Evolutionary conservation across 2,329 filamentous ascomycete genomes (phyloP), one percentile per base, ranked within the genome.

Genomic region (Penicillium sp.): DNA sequence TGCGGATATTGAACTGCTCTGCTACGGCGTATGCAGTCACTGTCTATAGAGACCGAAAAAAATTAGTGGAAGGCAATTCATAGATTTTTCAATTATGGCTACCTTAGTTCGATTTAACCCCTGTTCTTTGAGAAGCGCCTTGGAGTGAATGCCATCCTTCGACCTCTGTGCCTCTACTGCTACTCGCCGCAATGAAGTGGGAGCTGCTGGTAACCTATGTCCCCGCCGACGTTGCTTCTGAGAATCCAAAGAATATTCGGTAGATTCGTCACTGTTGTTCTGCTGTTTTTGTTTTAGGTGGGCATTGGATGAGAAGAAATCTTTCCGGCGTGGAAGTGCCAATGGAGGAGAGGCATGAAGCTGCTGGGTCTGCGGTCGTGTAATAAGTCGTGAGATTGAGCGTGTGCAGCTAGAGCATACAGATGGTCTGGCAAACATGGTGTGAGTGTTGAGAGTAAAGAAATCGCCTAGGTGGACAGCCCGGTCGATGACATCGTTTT

Each of bases 111-210:
- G 69, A 49, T 70, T 55, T 41, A 71, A 56, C 19, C 69, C 70
- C 48, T 71, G 67, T 58, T 74, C 71, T 47, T 62, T 64, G 11
- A 72, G 63, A 46, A 69, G 65, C 41, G 77, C 73, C 63, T 78
- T 79, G 47, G 72, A 64, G 58, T 85, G 74, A 60, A 83, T 76
- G 1, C 77, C 77, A 63, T 79, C 78, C 61, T 76, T 79, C 55
- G 77, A 83, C 61, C 75, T 77, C 74, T 96, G 91, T 16, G 92
- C 91, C 65, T 94, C 91, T 16, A 91, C 88, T 30, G 92, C 91
- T 11, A 96, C 91, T 55, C 91, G 84, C 51, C 93, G 85, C 30
- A 97, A 78, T 2, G 90, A 94, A 58, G 87, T 88, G 61, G 91
- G 89, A 41, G 84, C 76, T 23, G 79, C 78, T 3, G 81, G 76